A percentile compares a stretch with the other conserved stretches of the same genome.
These are phyloP conservation scores for Lomentospora prolificans DNA, from an alignment of 2,329 filamentous ascomycete species.

Conservation along the genomic window DNA sequence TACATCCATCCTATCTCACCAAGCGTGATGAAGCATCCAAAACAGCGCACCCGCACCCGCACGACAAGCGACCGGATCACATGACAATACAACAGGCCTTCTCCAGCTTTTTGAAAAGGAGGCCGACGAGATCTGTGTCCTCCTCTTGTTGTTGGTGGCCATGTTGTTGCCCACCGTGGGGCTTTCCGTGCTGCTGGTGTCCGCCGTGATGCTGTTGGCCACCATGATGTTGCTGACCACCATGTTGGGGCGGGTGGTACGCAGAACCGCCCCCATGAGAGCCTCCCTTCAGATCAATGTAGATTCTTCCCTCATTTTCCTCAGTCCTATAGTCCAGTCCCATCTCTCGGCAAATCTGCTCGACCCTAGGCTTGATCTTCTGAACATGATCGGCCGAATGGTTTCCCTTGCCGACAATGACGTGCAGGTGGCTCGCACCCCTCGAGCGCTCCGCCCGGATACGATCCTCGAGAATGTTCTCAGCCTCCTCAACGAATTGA, in stretches of 20 bases:
- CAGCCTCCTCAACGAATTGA: slow-evolving; percentile 82
- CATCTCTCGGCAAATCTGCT: slow-evolving; percentile 73
- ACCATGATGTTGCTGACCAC: no score
- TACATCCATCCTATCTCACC: neutral
- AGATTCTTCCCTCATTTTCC: slow-evolving; percentile 82
- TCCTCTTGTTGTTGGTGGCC: slow-evolving; percentile 39
- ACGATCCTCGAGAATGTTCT: slow-evolving; percentile 77
- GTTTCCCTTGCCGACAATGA: slow-evolving; percentile 93
- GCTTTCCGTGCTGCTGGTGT: slow-evolving; percentile 31
- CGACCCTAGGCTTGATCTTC: slow-evolving; percentile 92
- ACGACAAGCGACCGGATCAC: slow-evolving; percentile 30
- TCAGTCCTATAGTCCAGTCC: slow-evolving; percentile 78
- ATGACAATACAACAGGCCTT: slow-evolving; percentile 67
- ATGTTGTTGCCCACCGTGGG: slow-evolving; percentile 32
- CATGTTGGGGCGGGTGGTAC: slow-evolving; percentile 17
- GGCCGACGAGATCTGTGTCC: slow-evolving; percentile 11
- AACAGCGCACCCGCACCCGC: neutral
- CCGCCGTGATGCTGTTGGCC: slow-evolving; percentile 30
- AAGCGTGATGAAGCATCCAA: neutral
- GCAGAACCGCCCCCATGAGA: slow-evolving; percentile 30
- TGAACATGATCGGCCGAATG: slow-evolving; percentile 75
- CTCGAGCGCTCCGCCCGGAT: slow-evolving; percentile 66
- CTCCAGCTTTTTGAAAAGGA: slow-evolving; percentile 40
- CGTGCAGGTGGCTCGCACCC: slow-evolving; percentile 77
- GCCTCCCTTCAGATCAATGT: slow-evolving; percentile 73